A percentile compares a stretch with the other conserved stretches of the same genome.
These are phyloP conservation scores for Candida michaelii DNA, from an alignment of 805 yeast species.

Conservation along the genomic window DNA sequence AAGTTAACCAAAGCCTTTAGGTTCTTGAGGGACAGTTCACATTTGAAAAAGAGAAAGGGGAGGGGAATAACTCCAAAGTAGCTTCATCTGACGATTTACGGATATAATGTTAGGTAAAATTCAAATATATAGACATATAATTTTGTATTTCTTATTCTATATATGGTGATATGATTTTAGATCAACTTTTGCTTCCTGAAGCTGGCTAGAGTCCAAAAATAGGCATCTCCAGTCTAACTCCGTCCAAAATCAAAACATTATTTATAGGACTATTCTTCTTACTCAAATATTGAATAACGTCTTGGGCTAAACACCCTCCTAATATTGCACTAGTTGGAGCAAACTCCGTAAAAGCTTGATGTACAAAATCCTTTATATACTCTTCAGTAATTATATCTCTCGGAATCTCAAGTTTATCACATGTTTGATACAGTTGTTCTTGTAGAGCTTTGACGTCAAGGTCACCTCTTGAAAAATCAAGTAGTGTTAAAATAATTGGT, in stretches of 20 bases:
- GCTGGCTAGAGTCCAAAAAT: constrained; percentile 51
- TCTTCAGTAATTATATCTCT: constrained; percentile 39
- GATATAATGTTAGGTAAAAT: too few relatives aligned
- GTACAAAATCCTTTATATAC: constrained; percentile 39
- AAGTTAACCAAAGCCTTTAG: constrained; percentile 34
- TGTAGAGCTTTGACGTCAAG: constrained; percentile 31
- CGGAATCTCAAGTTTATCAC: constrained; percentile 41
- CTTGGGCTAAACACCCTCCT: constrained; percentile 91
- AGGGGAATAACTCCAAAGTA: constrained; percentile 37
- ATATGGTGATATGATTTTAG: too few relatives aligned
- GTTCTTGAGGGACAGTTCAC: constrained; percentile 39
- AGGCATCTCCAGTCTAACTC: constrained; percentile 70
- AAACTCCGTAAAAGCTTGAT: constrained; percentile 62
- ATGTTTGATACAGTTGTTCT: constrained; percentile 25
- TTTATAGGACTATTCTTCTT: constrained; percentile 78
- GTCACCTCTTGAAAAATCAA: constrained; percentile 40
- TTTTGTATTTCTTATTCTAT: too few relatives aligned
- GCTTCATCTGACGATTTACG: too few relatives aligned
- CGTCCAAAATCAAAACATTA: constrained; percentile 77
- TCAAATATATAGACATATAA: too few relatives aligned
- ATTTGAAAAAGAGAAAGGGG: constrained; percentile 42
- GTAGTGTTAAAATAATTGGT: constrained; percentile 59
- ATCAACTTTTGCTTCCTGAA: too few relatives aligned
- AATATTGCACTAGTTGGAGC: constrained; percentile 83
- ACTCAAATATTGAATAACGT: constrained; percentile 78